A percentile compares a stretch with the other conserved stretches of the same genome.
These are phyloP conservation scores for Aspergillus sp. DNA, from an alignment of 2,329 filamentous ascomycete genomes.

Conservation along the genomic window DNA sequence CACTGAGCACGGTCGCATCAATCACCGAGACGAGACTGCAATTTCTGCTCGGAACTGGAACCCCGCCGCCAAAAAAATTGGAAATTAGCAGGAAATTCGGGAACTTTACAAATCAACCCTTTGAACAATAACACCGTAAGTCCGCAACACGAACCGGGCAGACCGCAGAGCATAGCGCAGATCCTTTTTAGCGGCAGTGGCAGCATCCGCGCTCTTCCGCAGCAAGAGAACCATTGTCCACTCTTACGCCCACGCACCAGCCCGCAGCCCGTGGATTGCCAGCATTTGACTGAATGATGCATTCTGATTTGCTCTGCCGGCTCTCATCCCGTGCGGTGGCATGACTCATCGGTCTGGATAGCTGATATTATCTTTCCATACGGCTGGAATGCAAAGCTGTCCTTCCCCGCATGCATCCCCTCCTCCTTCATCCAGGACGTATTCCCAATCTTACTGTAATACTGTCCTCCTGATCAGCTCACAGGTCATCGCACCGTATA, in stretches of 20 bases:
- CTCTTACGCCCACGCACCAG: not conserved
- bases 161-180: too few species aligned
- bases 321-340: not conserved
- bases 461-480: too few species aligned
- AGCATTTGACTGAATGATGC: not conserved
- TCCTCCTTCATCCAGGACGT: too few species aligned
- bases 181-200: not conserved
- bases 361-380: not conserved
- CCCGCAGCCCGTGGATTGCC: not conserved
- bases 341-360: conserved; percentile 5
- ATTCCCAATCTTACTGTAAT: too few species aligned
- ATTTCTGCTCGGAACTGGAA: too few species aligned
- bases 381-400: not conserved
- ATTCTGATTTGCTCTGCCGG: not conserved
- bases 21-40: too few species aligned
- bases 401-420: not conserved
- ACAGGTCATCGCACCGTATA: too few species aligned
- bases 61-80: too few species aligned
- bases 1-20: too few species aligned
- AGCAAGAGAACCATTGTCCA: not conserved
- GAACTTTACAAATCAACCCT: too few species aligned
- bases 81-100: not conserved
- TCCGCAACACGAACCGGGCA: too few species aligned
- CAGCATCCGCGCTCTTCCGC: not conserved
- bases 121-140: too few species aligned